Base-by-base conservation (phyloP, 1,284 basidiomycete genomes). In the Rhodotorula sp. region DNA sequence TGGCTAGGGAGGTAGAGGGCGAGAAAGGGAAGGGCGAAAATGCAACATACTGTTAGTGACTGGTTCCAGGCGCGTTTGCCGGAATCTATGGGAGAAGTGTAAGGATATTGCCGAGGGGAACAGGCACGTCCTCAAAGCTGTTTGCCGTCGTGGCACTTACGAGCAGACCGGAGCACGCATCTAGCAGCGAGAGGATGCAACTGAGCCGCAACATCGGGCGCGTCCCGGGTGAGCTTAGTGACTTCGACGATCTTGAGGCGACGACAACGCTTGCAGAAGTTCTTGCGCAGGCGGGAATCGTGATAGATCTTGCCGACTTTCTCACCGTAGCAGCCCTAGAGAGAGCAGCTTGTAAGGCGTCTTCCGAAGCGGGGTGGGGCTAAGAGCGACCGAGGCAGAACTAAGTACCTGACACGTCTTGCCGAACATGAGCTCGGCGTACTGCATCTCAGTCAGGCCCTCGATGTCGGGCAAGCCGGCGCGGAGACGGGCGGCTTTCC, bases 361-460 rank as follows among this genome's bases (percentile, higher is more conserved):
- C 34, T 34, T 34, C 34, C 34, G 7, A 34, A 34, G 34, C 34
- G 5, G 34, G 34, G 34, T 34, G 34, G 34, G 34, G 34, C 34
- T 34, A 34, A 34, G 34, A 34, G 34, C 34, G 34, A 34, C 34
- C 34, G 34, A 34, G 34, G 34, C 34, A 34, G 34, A 34, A 34
- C 34, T 34, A 34, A 4, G 34, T 34, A 34, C 3, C 34, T 34
- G 34, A 54, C 68, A 69, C 10, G n/a, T n/a, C 18, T 16, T 52
- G 10, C 54, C 63, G 34, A 61, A 69, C 23, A 65, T 7, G 6
- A 65, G 54, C 6, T 19, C 19, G 8, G 68, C 63, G 18, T 69
- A 69, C 47, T 60, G 58, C 10, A 18, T 6, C 59, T 65, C 68
- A n/a, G 31, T 58, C 2, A 55, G 21, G 26, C 12, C 48, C 4